Conservation (phyloP, 352 stramenopile genomes). For the Phytophthora melonis region DNA sequence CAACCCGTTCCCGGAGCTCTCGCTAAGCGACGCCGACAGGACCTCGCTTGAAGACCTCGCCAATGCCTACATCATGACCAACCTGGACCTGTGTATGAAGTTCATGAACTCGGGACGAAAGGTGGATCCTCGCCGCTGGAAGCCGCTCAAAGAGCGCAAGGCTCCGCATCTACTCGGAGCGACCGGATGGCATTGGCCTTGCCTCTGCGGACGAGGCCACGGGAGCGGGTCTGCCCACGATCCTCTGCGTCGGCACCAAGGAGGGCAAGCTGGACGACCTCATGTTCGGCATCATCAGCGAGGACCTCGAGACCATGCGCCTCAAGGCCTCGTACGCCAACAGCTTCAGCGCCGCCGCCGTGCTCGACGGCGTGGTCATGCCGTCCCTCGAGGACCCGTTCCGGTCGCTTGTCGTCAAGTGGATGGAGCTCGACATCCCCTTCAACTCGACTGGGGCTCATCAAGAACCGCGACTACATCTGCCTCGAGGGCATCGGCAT, state of each 20-base stretch:
- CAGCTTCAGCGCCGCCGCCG: not conserved
- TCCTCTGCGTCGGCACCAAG: not conserved
- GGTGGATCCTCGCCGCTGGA: not conserved
- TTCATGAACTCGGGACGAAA: not conserved
- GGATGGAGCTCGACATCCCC: not conserved
- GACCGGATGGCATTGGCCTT: not conserved
- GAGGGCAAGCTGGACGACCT: not conserved
- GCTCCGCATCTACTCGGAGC: not conserved
- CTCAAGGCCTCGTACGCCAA: not conserved
- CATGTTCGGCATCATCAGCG: not conserved
- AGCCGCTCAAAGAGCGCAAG: not conserved
- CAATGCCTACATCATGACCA: not conserved
- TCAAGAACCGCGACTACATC: conserved; percentile 1
- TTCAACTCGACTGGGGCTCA: not conserved
- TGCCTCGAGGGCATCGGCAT: not conserved
- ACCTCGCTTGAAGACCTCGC: not conserved
- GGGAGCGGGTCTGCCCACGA: not conserved
- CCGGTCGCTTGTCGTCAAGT: not conserved
- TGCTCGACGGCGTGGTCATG: not conserved
- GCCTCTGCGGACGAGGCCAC: not conserved
- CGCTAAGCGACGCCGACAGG: not conserved
- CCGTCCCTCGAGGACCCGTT: not conserved
- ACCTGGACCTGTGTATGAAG: not conserved
- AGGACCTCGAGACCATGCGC: not conserved
- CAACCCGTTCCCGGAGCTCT: not conserved